These are phyloP conservation scores for Plasmodium coatneyi DNA, from an alignment of 169 alveolate genomes.

Conservation along the genomic window DNA sequence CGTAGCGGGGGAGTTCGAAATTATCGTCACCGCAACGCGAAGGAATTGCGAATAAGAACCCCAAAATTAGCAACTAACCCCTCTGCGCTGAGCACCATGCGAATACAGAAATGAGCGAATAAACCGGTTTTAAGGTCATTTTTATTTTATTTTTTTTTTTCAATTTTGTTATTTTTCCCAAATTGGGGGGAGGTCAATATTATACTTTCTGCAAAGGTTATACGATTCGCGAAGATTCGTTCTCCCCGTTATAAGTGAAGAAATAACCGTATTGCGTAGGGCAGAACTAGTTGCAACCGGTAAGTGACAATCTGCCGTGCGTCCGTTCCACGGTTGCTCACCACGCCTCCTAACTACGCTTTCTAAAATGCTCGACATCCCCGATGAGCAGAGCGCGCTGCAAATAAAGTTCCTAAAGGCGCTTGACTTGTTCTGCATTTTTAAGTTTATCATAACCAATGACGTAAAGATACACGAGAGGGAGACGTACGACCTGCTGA, in stretches of 20 bases:
- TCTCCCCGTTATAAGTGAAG: background rate
- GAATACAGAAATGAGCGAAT: background rate
- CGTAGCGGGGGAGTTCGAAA: background rate
- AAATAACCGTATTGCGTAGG: background rate
- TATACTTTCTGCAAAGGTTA: background rate
- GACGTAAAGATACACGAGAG: slow-evolving; percentile 73
- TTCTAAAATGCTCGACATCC: slow-evolving; percentile 23
- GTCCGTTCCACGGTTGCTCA: background rate
- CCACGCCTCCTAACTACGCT: background rate
- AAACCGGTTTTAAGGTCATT: background rate
- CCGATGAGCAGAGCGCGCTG: slow-evolving; percentile 69
- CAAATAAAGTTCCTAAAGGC: slow-evolving; percentile 75
- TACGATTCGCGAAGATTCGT: background rate
- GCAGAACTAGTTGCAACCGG: background rate
- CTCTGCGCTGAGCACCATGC: background rate
- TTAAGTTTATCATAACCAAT: slow-evolving; percentile 74
- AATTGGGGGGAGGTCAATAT: background rate
- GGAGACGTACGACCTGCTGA: slow-evolving; percentile 46
- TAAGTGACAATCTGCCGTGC: background rate
- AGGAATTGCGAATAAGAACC: background rate
- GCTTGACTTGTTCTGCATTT: slow-evolving; percentile 79
- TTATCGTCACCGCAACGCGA: background rate
- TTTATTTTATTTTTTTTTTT: background rate
- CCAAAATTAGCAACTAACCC: background rate
- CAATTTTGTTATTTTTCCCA: background rate